Percentiles rank a stretch among this genome's conserved stretches.
Evolutionary conservation across 768 basidiomycete genomes (phyloP).

Genomic region (Panellus pusillus): DNA sequence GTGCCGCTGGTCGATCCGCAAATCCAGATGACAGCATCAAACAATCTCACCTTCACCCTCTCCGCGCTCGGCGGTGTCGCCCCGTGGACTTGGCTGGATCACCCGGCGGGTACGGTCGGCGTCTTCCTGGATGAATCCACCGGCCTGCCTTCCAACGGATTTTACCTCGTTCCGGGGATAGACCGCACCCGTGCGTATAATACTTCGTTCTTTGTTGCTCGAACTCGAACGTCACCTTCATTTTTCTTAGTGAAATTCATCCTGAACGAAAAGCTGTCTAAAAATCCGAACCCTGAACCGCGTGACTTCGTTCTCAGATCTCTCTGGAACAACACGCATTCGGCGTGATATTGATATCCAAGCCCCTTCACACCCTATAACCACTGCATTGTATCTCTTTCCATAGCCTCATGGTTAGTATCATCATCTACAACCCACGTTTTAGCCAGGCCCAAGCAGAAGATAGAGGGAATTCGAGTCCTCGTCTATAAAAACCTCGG

Average conservation of each 20-base stretch:
- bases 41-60: slow-evolving; percentile 47
- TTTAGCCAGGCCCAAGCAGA: no score
- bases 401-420: no score
- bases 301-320: slow-evolving; percentile 51
- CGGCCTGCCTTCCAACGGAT: slow-evolving; percentile 47
- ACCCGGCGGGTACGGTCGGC: slow-evolving; percentile 54
- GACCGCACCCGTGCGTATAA: slow-evolving; percentile 50
- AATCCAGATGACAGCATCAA: slow-evolving; percentile 34
- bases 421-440: no score
- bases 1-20: slow-evolving; percentile 51
- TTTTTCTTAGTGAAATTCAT: slow-evolving; percentile 41
- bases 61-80: slow-evolving; percentile 56
- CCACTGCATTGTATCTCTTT: no score
- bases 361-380: no score
- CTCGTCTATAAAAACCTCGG: no score
- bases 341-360: not conserved
- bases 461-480: no score
- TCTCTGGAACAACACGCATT: slow-evolving; percentile 55
- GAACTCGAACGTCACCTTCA: not conserved
- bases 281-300: slow-evolving; percentile 35
- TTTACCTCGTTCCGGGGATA: slow-evolving; percentile 54
- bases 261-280: slow-evolving; percentile 39
- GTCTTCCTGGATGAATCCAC: slow-evolving; percentile 48
- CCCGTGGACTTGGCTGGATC: slow-evolving; percentile 61
- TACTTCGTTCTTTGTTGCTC: not conserved